Conservation (phyloP, 768 basidiomycete genomes). For the Kwoniella sp. region DNA sequence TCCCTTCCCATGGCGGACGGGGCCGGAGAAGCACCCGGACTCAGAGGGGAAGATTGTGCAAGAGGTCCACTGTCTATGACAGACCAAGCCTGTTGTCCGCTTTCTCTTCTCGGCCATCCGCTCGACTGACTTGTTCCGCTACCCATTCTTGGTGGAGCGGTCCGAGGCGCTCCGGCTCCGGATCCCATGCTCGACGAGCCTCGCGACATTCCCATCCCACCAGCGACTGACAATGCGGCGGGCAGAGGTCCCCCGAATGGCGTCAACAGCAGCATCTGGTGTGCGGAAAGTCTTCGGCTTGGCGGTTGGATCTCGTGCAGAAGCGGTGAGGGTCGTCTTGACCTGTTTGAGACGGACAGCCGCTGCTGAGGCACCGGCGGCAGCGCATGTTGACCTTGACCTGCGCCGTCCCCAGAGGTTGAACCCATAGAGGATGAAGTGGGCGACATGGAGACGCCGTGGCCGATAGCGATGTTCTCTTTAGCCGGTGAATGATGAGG, state of each 20-base stretch:
- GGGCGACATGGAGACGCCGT: slow-evolving; percentile 19
- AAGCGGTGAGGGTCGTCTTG: slow-evolving; percentile 33
- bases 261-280: slow-evolving; percentile 48
- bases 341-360: slow-evolving; percentile 13
- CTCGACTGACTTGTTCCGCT: slow-evolving; percentile 6
- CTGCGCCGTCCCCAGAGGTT: background rate
- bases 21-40: background rate
- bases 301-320: slow-evolving; percentile 52
- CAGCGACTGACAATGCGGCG: slow-evolving; percentile 17
- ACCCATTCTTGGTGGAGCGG: slow-evolving; percentile 20
- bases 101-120: slow-evolving; percentile 24
- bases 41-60: background rate
- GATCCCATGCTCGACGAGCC: slow-evolving; percentile 33
- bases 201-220: slow-evolving; percentile 30
- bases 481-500: background rate
- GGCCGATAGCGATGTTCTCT: slow-evolving; percentile 12
- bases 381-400: background rate
- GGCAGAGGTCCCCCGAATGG: slow-evolving; percentile 43
- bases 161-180: slow-evolving; percentile 4
- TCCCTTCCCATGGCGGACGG: slow-evolving; percentile 10
- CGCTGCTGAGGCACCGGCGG: slow-evolving; percentile 19
- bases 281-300: slow-evolving; percentile 34
- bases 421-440: slow-evolving; percentile 10
- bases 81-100: background rate
- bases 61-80: background rate